Evolutionary conservation across 2,329 filamentous ascomycete genomes (phyloP), one percentile per base, ranked within the genome.

Genomic region (Penicillium glabrum): DNA sequence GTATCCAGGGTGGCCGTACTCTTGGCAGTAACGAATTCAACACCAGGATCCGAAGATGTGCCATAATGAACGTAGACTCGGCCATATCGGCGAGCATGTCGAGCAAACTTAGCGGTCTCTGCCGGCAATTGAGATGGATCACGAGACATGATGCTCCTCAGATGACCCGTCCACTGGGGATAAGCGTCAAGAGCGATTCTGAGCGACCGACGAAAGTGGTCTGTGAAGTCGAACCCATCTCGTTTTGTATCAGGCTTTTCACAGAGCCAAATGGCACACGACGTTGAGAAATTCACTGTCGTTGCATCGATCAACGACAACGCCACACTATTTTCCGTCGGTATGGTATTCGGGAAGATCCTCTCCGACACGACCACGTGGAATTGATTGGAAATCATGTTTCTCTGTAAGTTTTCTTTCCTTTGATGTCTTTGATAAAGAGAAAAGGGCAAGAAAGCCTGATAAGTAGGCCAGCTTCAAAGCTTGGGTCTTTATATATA

Each of bases 251-350:
- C 54, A 19, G 67, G 67, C 44, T 69, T 63, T 33, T 78, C 67
- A 54, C 70, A 81, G 8, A 80, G 72, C 79, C 79, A 82, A 19
- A 80, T 72, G 3, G 77, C 78, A 21, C 70, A 74, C 8, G 75
- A 75, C 5, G 72, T 59, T 1, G 71, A 53, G 57, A 79, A 82
- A 4, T 75, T 67, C 2, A 75, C 74, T 10, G 76, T 74, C 0
- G 75, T 75, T 2, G 75, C 75, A 65, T 82, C 79, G 14, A 77
- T 62, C 2, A 67, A 50, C 5, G 65, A 67, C 10, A 67, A 58
- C 21, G 62, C 46, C 3, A 53, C 48, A 19, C 51, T 54, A 11
- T 50, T 46, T 48, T 64, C 62, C 13, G 27, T 43, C 14, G 54
- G 51, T 23, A 39, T 60, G 7, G 46, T 47, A 21, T 27, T 61